phyloP scores from a whole-genome alignment of 176 grass and related monocot species.

The Musa itinerans region DNA sequence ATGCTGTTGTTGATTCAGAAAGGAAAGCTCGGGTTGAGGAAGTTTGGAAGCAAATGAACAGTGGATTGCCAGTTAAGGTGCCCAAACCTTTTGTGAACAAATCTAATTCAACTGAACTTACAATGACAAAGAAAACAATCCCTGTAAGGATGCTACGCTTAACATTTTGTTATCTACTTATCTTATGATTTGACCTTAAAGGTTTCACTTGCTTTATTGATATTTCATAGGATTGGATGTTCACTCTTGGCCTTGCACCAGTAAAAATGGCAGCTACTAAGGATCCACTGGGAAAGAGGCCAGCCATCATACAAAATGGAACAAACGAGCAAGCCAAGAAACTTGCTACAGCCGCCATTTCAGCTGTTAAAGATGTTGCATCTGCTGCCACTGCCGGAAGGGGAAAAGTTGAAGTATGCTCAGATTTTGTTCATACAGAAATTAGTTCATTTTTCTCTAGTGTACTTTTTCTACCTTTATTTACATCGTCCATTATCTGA shows the following conservation, averaged over 20 bases:
- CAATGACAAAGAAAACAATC: slow-evolving; percentile 40
- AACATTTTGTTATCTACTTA: not conserved
- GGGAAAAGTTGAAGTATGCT: slow-evolving; percentile 84
- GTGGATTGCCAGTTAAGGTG: slow-evolving; percentile 51
- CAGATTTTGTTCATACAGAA: not conserved
- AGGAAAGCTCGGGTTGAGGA: slow-evolving; percentile 71
- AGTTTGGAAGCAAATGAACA: slow-evolving; percentile 96
- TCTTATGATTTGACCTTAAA: slow-evolving; percentile 2
- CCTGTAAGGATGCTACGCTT: slow-evolving; percentile 49
- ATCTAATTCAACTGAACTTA: slow-evolving; percentile 35
- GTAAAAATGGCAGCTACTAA: slow-evolving; percentile 26
- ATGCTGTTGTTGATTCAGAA: slow-evolving; percentile 30
- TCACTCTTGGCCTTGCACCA: slow-evolving; percentile 52
- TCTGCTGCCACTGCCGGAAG: slow-evolving; percentile 36
- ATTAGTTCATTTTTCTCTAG: not conserved
- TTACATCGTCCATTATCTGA: not conserved
- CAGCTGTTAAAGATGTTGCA: slow-evolving; percentile 62
- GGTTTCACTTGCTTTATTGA: not conserved
- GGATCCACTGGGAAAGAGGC: slow-evolving; percentile 27
- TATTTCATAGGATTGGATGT: slow-evolving; percentile 71
- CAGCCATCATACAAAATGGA: slow-evolving; percentile 33
- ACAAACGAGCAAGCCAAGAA: slow-evolving; percentile 60
- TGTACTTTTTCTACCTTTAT: not conserved
- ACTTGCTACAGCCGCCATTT: slow-evolving; percentile 74
- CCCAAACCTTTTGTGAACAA: slow-evolving; percentile 51